Percentiles rank a stretch among this genome's conserved stretches.
These are phyloP conservation scores for Penicillium sp. DNA, from an alignment of 2,329 filamentous ascomycete species.

Conservation along the genomic window DNA sequence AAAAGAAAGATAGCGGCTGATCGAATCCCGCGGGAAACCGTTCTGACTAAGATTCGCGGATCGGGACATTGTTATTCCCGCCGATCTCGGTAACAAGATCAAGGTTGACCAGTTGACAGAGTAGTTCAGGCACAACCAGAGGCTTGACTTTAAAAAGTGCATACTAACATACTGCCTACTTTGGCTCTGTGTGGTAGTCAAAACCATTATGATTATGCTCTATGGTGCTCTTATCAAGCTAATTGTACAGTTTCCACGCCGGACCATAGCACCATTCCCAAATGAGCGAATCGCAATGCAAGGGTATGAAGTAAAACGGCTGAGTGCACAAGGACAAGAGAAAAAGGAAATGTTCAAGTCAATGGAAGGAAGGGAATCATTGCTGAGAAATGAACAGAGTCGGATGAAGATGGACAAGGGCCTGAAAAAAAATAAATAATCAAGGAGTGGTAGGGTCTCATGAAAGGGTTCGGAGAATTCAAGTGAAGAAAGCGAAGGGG, in stretches of 20 bases:
- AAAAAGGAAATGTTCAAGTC: conserved; percentile 2
- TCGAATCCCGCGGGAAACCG: conserved; percentile 35
- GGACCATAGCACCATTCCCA: conserved; percentile 6
- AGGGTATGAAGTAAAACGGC: conserved; percentile 25
- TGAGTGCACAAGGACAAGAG: neutral
- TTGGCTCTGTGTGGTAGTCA: neutral
- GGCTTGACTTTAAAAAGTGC: neutral
- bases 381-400: neutral
- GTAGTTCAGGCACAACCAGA: neutral
- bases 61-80: conserved; percentile 12
- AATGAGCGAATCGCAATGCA: conserved; percentile 24
- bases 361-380: conserved; percentile 7
- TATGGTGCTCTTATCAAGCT: conserved; percentile 17
- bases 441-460: neutral
- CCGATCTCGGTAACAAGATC: neutral
- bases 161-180: too few relatives aligned
- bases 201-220: conserved; percentile 27
- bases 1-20: conserved; percentile 21
- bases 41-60: conserved; percentile 14
- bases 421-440: conserved; percentile 2
- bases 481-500: conserved; percentile 3
- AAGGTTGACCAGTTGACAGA: neutral
- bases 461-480: neutral
- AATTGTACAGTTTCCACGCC: conserved; percentile 17
- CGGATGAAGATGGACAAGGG: too few relatives aligned